Evolutionary conservation across 345 rosid species (phyloP).

Genomic region (Raphanus raphanistrum): DNA sequence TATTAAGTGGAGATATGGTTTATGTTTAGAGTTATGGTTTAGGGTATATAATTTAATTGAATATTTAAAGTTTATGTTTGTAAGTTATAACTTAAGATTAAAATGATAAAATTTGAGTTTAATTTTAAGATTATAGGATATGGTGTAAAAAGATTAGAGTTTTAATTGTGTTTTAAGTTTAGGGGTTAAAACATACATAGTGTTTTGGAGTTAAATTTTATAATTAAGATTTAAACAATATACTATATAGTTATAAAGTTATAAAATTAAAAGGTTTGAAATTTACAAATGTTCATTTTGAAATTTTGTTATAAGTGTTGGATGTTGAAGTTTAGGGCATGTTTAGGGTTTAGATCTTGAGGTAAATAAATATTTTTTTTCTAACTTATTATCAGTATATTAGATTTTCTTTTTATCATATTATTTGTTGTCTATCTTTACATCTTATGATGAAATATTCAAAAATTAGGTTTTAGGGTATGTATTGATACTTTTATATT

Average conservation of each 20-base stretch:
- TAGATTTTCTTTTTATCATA: neutral
- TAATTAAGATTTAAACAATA: neutral
- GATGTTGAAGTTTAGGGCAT: neutral
- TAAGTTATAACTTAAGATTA: no score
- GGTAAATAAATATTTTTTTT: neutral
- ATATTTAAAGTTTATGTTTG: no score
- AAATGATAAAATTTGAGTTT: neutral
- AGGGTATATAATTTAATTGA: no score
- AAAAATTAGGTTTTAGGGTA: neutral
- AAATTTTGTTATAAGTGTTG: neutral
- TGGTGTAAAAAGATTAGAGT: neutral
- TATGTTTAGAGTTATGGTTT: no score
- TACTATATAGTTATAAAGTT: no score
- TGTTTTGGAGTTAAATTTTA: neutral
- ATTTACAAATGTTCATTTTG: neutral
- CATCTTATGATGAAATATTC: neutral
- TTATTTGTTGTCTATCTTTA: neutral
- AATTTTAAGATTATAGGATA: neutral
- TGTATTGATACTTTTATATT: neutral
- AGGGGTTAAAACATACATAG: neutral
- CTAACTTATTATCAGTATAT: neutral
- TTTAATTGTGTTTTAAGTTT: no score
- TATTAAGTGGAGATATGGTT: no score
- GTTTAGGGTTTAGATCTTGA: neutral
- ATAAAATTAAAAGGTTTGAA: no score